Base-by-base conservation (phyloP, 306 rosid species). In the Delonix regia region DNA sequence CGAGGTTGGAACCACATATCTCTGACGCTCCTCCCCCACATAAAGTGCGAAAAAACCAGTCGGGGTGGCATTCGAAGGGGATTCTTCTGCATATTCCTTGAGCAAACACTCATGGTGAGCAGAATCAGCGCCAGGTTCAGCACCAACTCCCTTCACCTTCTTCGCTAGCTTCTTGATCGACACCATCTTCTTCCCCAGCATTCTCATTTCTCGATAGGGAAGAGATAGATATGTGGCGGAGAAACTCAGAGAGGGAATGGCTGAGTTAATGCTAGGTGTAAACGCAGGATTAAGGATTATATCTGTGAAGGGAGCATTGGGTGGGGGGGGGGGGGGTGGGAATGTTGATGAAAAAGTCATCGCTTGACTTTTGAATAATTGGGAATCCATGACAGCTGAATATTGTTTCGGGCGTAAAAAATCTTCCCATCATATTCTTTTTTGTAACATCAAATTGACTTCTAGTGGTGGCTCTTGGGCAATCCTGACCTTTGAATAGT, bases 1-100 rank as follows among this genome's bases (percentile, higher is more conserved):
- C 49, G 85, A 56, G 0, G 94, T 92, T 1, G 89, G 93, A 57
- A 90, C 92, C 77, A 88, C 91, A 25, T 87, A 90, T 28, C 98
- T 82, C 21, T 73, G 87, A 9, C 82, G 84, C 55, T 94, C 95
- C 5, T 92, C 94, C 47, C 98, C 98, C 1, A 92, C 92, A 60
- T 94, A 94, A 48, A 92, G 53, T 1, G 93, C 90, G 21, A 94
- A 76, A 74, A 71, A 91, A 69, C 98, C 97, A 0, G 68, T 83
- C 30, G 89, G 97, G 11, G 92, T 79, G 13, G 57, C 76, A 48
- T 34, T 24, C 4, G 41, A 60, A 8, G 75, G 44, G 6, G 78
- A 45, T 2, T 24, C 82, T 49, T 84, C 83, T 28, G 66, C 81
- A 9, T 45, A 47, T 70, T 9, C 81, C 59, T 77, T 71, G 4